These are phyloP conservation scores for Chrysoporthe austroafricana DNA, from an alignment of 2,329 filamentous ascomycete species.

Conservation along the genomic window DNA sequence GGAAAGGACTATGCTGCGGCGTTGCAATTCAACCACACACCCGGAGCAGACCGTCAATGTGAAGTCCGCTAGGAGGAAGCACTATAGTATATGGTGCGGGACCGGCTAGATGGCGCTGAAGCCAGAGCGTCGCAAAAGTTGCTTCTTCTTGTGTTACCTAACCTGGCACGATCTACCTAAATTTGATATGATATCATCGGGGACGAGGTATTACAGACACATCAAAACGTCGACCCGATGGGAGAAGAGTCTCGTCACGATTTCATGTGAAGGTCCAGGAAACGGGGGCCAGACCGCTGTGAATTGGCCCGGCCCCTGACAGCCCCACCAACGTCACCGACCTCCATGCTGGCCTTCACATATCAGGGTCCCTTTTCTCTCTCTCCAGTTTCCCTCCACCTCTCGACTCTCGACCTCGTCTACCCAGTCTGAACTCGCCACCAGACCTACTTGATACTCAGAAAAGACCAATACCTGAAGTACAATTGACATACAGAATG, in stretches of 20 bases:
- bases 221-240: neutral
- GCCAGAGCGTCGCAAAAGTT: neutral
- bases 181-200: constrained; percentile 1
- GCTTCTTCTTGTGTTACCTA: neutral
- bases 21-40: too few species aligned
- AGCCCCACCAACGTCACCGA: constrained; percentile 15
- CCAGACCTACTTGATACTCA: neutral
- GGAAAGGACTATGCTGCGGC: too few species aligned
- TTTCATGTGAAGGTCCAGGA: neutral
- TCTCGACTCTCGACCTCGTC: constrained; percentile 1
- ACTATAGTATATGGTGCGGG: neutral
- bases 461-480: constrained; percentile 2
- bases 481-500: constrained; percentile 18
- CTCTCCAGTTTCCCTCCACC: constrained; percentile 6
- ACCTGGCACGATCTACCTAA: neutral
- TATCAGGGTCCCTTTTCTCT: constrained; percentile 4
- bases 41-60: too few species aligned
- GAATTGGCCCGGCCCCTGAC: neutral
- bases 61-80: too few species aligned
- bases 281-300: constrained; percentile 16
- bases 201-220: neutral
- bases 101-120: neutral
- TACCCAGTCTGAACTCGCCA: neutral
- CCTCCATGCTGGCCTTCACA: constrained; percentile 7
- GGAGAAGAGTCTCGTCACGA: neutral